Conservation (phyloP, 441 rosid species). For the Breynia disticha region DNA sequence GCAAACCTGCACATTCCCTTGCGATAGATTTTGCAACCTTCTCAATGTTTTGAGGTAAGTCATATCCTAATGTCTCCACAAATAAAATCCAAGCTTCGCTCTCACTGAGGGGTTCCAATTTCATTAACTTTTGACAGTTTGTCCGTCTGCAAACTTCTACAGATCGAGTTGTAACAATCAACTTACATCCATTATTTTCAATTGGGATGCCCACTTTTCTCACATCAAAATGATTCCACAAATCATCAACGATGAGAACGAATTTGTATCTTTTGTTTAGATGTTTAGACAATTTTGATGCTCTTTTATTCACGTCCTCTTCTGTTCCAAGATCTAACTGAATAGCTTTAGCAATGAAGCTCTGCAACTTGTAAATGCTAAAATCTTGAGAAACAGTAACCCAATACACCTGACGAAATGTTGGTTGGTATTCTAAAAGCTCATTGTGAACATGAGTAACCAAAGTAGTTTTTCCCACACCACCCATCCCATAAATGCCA, state of each 20-base stretch:
- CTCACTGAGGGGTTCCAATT: constrained; percentile 3
- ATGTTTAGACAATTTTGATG: background rate
- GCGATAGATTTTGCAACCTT: background rate
- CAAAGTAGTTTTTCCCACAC: constrained; percentile 12
- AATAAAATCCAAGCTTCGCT: constrained; percentile 10
- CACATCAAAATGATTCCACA: background rate
- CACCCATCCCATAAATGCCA: constrained; percentile 17
- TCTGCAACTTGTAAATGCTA: constrained; percentile 9
- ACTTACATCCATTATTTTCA: background rate
- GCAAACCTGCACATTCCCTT: constrained; percentile 8
- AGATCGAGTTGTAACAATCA: constrained; percentile 16
- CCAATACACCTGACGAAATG: constrained; percentile 13
- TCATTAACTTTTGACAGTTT: constrained; percentile 4
- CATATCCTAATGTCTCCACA: background rate
- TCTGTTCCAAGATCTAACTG: background rate
- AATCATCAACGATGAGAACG: constrained; percentile 12
- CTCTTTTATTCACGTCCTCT: constrained; percentile 2
- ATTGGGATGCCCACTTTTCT: constrained; percentile 12
- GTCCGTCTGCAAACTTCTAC: background rate
- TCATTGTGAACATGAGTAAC: constrained; percentile 6
- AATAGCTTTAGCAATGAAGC: constrained; percentile 2
- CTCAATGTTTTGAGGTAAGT: background rate
- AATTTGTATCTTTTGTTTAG: background rate
- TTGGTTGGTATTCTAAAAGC: background rate
- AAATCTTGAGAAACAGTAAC: constrained; percentile 8